phyloP scores from a whole-genome alignment of 345 rosid species.

The Populus davidiana region DNA sequence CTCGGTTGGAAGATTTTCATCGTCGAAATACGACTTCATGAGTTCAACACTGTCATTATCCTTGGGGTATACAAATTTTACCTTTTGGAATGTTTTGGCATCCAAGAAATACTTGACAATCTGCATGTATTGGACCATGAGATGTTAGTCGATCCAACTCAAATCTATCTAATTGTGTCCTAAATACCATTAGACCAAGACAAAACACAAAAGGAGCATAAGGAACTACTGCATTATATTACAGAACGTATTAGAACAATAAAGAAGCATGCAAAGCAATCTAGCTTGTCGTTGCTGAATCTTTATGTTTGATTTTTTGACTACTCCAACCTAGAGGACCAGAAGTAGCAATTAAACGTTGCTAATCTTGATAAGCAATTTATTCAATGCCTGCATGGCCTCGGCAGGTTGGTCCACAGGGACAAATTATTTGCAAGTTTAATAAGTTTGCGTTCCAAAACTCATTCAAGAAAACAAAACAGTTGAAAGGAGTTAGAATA shows the following conservation, averaged over 20 bases:
- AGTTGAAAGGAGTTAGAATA: not conserved
- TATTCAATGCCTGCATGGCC: not conserved
- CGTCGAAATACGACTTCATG: slow-evolving; percentile 69
- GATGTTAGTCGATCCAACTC: not conserved
- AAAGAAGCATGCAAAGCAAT: no score
- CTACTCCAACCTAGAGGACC: no score
- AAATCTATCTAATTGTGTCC: no score
- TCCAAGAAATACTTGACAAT: slow-evolving; percentile 85
- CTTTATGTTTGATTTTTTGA: no score
- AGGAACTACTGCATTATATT: no score
- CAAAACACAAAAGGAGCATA: no score
- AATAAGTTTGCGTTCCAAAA: not conserved
- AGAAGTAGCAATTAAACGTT: not conserved
- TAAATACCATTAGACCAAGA: no score
- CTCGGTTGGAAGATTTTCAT: slow-evolving; percentile 74
- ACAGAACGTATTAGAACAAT: no score
- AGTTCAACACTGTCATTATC: slow-evolving; percentile 71
- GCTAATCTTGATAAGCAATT: not conserved
- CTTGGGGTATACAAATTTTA: slow-evolving; percentile 91
- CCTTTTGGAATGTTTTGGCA: slow-evolving; percentile 79
- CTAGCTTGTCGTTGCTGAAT: no score
- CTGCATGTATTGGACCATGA: slow-evolving; percentile 29
- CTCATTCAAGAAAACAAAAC: not conserved
- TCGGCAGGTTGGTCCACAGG: not conserved
- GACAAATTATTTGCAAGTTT: not conserved